A percentile compares a stretch with the other conserved stretches of the same genome.
phyloP scores from a whole-genome alignment of 2,329 filamentous ascomycete species.

The Leptographium flavum region DNA sequence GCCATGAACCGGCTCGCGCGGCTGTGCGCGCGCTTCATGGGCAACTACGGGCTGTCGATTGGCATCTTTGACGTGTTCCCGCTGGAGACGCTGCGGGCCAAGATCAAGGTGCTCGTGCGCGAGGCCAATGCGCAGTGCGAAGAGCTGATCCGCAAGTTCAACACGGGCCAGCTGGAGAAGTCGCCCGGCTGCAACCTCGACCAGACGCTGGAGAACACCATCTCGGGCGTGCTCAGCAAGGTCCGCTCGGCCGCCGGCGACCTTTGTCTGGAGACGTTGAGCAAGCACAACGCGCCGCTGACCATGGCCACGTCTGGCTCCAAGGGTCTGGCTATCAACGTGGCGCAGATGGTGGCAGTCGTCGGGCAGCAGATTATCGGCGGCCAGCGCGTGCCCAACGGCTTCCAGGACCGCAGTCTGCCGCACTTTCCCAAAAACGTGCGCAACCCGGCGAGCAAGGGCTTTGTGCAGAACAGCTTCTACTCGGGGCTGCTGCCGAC shows the following conservation, averaged over 20 bases:
- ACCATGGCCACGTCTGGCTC: constrained; percentile 97
- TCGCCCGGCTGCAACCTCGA: constrained; percentile 83
- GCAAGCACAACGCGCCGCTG: constrained; percentile 79
- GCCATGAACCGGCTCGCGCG: constrained; percentile 92
- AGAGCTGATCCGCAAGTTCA: constrained; percentile 67
- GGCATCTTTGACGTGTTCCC: constrained; percentile 92
- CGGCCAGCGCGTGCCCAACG: constrained; percentile 81
- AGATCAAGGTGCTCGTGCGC: constrained; percentile 64
- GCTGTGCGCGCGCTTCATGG: constrained; percentile 75
- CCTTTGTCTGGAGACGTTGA: constrained; percentile 80
- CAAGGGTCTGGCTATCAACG: constrained; percentile 95
- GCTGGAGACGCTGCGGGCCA: constrained; percentile 50
- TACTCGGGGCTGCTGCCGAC: constrained; percentile 81
- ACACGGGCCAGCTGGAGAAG: constrained; percentile 68
- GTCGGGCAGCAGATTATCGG: constrained; percentile 98
- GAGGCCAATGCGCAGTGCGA: constrained; percentile 71
- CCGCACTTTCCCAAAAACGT: constrained; percentile 93
- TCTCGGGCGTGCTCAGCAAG: constrained; percentile 82
- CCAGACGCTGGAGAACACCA: constrained; percentile 76
- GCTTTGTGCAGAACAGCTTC: constrained; percentile 95
- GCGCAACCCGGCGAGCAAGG: constrained; percentile 84
- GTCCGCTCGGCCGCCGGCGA: constrained; percentile 85
- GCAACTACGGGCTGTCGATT: constrained; percentile 89
- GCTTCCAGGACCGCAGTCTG: constrained; percentile 87
- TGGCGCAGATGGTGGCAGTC: constrained; percentile 95